Evolutionary conservation across 495 filamentous ascomycete species (phyloP).

Genomic region (Penicillium malachiteum): DNA sequence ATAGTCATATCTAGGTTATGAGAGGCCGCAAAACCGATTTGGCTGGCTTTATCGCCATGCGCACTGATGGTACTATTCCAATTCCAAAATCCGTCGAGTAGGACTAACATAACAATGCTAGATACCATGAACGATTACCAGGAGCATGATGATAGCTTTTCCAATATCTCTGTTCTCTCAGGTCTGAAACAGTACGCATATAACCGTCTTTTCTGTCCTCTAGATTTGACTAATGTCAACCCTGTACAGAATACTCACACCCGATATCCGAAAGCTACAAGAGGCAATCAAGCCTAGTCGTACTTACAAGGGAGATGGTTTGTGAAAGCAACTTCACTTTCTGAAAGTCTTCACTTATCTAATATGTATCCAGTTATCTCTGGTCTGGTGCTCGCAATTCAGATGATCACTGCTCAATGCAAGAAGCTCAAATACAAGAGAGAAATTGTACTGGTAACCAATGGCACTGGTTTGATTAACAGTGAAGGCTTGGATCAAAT

Average conservation of each 20-base stretch:
- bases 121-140: slow-evolving; percentile 68
- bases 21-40: slow-evolving; percentile 79
- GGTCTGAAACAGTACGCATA: slow-evolving; percentile 61
- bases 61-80: slow-evolving; percentile 62
- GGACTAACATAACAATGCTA: slow-evolving; percentile 24
- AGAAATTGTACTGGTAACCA: slow-evolving; percentile 80
- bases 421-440: slow-evolving; percentile 88
- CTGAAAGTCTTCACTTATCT: slow-evolving; percentile 6
- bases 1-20: slow-evolving; percentile 53
- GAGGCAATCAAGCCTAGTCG: slow-evolving; percentile 60
- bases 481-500: slow-evolving; percentile 63
- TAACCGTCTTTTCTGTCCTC: background rate
- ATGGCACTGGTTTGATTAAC: slow-evolving; percentile 71
- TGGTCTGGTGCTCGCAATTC: slow-evolving; percentile 77
- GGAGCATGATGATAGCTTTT: slow-evolving; percentile 64
- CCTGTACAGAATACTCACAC: slow-evolving; percentile 61
- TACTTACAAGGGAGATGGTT: slow-evolving; percentile 75
- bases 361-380: slow-evolving; percentile 61
- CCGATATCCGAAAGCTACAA: slow-evolving; percentile 63
- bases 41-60: slow-evolving; percentile 77
- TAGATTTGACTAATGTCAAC: background rate
- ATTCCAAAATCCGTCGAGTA: background rate
- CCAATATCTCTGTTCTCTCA: slow-evolving; percentile 73
- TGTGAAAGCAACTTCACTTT: slow-evolving; percentile 4
- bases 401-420: slow-evolving; percentile 79